A percentile compares a stretch with the other conserved stretches of the same genome.
Evolutionary conservation across 441 rosid species (phyloP).

Genomic region (Melastoma candidum): DNA sequence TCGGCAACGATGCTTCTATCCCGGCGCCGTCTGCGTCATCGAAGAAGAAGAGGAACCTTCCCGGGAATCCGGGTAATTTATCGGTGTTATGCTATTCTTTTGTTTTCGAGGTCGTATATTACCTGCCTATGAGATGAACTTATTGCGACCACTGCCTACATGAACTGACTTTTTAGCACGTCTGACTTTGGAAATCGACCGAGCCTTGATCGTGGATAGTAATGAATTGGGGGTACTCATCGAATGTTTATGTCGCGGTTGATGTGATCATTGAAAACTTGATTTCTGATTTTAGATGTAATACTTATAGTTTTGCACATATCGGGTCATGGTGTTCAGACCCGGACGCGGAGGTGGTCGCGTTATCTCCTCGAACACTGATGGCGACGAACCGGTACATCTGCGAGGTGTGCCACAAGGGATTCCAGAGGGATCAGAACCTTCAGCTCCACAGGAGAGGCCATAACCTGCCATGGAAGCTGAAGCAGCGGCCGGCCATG

Average conservation of each 20-base stretch:
- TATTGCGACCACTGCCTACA: too few species aligned
- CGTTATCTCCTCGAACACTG: slow-evolving; percentile 46
- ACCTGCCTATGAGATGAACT: too few species aligned
- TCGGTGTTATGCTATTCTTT: background rate
- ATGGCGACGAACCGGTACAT: slow-evolving; percentile 58
- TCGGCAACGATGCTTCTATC: slow-evolving; percentile 20
- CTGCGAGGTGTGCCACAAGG: slow-evolving; percentile 56
- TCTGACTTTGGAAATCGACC: too few species aligned
- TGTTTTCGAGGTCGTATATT: too few species aligned
- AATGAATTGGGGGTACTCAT: too few species aligned
- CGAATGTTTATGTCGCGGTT: too few species aligned
- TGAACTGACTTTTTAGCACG: too few species aligned
- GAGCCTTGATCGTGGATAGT: too few species aligned
- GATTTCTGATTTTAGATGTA: too few species aligned
- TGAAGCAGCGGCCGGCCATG: slow-evolving; percentile 43
- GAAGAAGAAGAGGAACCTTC: slow-evolving; percentile 48
- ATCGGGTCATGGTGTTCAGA: slow-evolving; percentile 21
- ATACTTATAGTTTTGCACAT: too few species aligned
- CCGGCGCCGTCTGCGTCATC: slow-evolving; percentile 16
- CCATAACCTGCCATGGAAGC: slow-evolving; percentile 68
- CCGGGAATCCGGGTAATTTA: slow-evolving; percentile 54
- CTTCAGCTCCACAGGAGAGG: slow-evolving; percentile 66
- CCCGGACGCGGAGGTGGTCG: slow-evolving; percentile 55
- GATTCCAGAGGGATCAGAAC: slow-evolving; percentile 57
- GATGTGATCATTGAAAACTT: too few species aligned